Percentiles rank a stretch among this genome's conserved stretches.
Conservation (phyloP, 192 early-diverging fungal species). For the Coemansia sp. region DNA sequence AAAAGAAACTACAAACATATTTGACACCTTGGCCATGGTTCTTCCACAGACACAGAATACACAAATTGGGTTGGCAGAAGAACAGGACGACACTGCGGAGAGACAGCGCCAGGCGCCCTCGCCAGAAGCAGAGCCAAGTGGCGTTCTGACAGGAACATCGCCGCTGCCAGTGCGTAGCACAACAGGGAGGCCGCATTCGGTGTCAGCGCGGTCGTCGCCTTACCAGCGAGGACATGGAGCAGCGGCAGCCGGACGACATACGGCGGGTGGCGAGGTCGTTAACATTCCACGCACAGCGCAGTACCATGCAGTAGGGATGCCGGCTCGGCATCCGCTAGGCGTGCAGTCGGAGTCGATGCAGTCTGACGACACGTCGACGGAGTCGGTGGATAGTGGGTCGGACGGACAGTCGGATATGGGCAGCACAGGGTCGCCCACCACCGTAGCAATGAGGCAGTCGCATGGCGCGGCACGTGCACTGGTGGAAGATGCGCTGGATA, state of each 20-base stretch:
- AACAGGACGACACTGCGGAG: background rate
- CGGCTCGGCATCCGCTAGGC: slow-evolving; percentile 50
- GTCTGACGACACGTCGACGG: slow-evolving; percentile 33
- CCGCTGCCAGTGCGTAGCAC: slow-evolving; percentile 22
- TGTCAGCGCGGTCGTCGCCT: slow-evolving; percentile 23
- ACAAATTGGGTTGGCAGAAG: background rate
- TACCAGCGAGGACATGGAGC: slow-evolving; percentile 16
- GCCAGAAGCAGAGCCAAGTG: background rate
- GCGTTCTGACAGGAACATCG: slow-evolving; percentile 28
- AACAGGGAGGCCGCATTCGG: slow-evolving; percentile 12
- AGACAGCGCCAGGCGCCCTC: background rate
- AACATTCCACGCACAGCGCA: slow-evolving; percentile 52
- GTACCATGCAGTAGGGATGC: slow-evolving; percentile 48
- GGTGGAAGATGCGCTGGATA: slow-evolving; percentile 1
- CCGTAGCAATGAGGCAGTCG: background rate
- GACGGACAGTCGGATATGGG: background rate
- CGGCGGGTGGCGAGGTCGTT: slow-evolving; percentile 20
- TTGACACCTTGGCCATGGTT: background rate
- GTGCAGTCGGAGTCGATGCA: slow-evolving; percentile 39
- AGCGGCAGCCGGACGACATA: slow-evolving; percentile 8
- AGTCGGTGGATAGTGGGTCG: slow-evolving; percentile 25
- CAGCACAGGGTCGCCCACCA: slow-evolving; percentile 3
- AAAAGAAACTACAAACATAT: background rate
- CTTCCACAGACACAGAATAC: slow-evolving; percentile 1
- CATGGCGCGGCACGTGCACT: background rate